phyloP scores from a whole-genome alignment of 2,329 filamentous ascomycete species.

The Colletotrichum costaricense region DNA sequence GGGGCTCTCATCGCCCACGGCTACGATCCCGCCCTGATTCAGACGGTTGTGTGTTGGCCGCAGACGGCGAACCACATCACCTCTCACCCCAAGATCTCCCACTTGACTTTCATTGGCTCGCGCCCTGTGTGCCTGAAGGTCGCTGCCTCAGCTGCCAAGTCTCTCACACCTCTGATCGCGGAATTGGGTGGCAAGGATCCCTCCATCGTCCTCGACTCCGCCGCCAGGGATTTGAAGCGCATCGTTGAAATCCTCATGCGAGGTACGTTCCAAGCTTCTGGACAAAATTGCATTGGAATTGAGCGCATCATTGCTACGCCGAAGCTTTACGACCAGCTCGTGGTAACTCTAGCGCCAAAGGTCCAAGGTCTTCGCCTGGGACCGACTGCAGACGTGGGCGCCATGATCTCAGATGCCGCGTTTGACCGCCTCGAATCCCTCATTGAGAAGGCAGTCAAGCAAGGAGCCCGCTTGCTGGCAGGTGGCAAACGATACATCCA shows the following conservation, averaged over 20 bases:
- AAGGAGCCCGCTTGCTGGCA: slow-evolving; percentile 83
- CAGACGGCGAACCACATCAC: slow-evolving; percentile 84
- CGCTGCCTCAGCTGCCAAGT: slow-evolving; percentile 84
- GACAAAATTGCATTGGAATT: slow-evolving; percentile 98
- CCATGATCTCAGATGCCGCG: slow-evolving; percentile 83
- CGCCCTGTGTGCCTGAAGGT: slow-evolving; percentile 88
- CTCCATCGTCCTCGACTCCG: slow-evolving; percentile 87
- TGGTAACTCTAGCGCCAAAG: slow-evolving; percentile 77
- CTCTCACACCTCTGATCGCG: slow-evolving; percentile 87
- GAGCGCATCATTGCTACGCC: slow-evolving; percentile 90
- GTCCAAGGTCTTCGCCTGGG: slow-evolving; percentile 82
- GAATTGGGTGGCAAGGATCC: slow-evolving; percentile 97
- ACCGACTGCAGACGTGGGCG: slow-evolving; percentile 84
- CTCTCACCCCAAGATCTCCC: slow-evolving; percentile 83
- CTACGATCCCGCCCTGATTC: slow-evolving; percentile 83
- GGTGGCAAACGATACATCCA: slow-evolving; percentile 81
- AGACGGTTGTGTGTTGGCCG: slow-evolving; percentile 90
- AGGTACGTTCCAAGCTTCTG: slow-evolving; percentile 93
- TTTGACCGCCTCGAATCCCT: slow-evolving; percentile 83
- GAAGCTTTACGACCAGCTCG: slow-evolving; percentile 78
- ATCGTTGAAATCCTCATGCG: slow-evolving; percentile 88
- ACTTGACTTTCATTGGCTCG: slow-evolving; percentile 97
- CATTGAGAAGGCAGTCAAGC: slow-evolving; percentile 79
- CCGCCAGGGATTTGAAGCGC: slow-evolving; percentile 71
- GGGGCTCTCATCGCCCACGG: slow-evolving; percentile 85